Conservation (phyloP, 116 monocot species). For the Phalaenopsis hybrid region DNA sequence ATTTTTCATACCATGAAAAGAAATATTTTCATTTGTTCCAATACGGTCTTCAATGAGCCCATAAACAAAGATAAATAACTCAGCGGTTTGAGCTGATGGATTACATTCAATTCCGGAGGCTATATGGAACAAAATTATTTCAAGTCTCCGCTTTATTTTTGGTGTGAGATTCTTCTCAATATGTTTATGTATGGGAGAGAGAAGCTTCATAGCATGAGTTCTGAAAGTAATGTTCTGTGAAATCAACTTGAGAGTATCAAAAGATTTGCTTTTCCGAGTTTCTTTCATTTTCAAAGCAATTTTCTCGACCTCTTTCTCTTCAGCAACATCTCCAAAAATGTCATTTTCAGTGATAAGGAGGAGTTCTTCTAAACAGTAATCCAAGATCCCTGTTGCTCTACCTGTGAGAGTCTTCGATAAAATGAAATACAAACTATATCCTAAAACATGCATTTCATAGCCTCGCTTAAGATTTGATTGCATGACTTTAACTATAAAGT, state of each 20-base stretch:
- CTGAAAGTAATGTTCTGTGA: constrained; percentile 72
- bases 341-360: constrained; percentile 62
- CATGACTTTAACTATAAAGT: constrained; percentile 62
- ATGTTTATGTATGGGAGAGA: constrained; percentile 43
- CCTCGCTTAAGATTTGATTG: constrained; percentile 71
- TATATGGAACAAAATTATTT: constrained; percentile 64
- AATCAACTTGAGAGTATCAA: constrained; percentile 71
- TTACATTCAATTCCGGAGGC: constrained; percentile 69
- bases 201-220: constrained; percentile 61
- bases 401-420: constrained; percentile 38
- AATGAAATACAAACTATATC: constrained; percentile 82
- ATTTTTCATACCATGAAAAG: constrained; percentile 19
- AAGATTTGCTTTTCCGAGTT: constrained; percentile 71
- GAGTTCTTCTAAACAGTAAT: constrained; percentile 87
- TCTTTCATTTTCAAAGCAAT: constrained; percentile 98
- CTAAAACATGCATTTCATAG: constrained; percentile 87
- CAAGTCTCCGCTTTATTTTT: constrained; percentile 55
- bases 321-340: constrained; percentile 82
- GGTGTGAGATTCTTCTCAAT: constrained; percentile 51
- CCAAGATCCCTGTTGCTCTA: constrained; percentile 42
- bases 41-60: constrained; percentile 70
- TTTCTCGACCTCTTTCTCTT: constrained; percentile 90
- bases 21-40: constrained; percentile 6
- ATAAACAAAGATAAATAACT: constrained; percentile 76
- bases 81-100: constrained; percentile 47